Percentiles rank a stretch among this genome's conserved stretches.
Conservation (phyloP, 75 land plant species). For the Isoetes taiwanensis region DNA sequence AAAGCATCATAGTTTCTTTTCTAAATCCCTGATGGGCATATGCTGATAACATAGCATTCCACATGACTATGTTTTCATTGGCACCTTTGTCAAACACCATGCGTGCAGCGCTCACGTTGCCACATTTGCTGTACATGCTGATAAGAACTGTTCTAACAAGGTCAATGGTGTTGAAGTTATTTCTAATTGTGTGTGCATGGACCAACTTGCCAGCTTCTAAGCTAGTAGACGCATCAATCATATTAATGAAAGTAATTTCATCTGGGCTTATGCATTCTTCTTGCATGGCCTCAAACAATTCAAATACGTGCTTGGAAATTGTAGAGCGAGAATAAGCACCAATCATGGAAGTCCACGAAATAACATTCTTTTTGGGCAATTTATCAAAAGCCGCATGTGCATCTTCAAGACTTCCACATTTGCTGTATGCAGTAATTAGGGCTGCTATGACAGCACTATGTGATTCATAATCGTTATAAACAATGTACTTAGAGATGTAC, state of each 20-base stretch:
- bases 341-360: slow-evolving; percentile 49
- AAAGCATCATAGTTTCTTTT: slow-evolving; percentile 17
- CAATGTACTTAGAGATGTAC: no score
- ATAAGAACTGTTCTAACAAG: slow-evolving; percentile 35
- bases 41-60: slow-evolving; percentile 42
- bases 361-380: slow-evolving; percentile 33
- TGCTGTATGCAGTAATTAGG: no score
- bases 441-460: no score
- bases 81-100: slow-evolving; percentile 24
- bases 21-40: slow-evolving; percentile 30
- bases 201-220: slow-evolving; percentile 29
- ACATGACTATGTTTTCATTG: slow-evolving; percentile 21
- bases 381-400: slow-evolving; percentile 30
- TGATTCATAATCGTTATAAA: no score
- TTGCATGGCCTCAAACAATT: slow-evolving; percentile 28
- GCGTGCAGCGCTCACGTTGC: slow-evolving; percentile 19
- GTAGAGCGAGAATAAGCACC: slow-evolving; percentile 32
- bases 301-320: slow-evolving; percentile 17
- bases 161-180: slow-evolving; percentile 9
- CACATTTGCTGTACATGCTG: slow-evolving; percentile 52
- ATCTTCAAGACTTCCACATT: slow-evolving; percentile 18
- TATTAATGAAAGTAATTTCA: slow-evolving; percentile 34
- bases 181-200: slow-evolving; percentile 29
- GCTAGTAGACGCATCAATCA: slow-evolving; percentile 38
- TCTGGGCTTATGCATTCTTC: slow-evolving; percentile 10